Base-by-base conservation (phyloP, 2,329 filamentous ascomycete species). In the Arachnopeziza araneosa region DNA sequence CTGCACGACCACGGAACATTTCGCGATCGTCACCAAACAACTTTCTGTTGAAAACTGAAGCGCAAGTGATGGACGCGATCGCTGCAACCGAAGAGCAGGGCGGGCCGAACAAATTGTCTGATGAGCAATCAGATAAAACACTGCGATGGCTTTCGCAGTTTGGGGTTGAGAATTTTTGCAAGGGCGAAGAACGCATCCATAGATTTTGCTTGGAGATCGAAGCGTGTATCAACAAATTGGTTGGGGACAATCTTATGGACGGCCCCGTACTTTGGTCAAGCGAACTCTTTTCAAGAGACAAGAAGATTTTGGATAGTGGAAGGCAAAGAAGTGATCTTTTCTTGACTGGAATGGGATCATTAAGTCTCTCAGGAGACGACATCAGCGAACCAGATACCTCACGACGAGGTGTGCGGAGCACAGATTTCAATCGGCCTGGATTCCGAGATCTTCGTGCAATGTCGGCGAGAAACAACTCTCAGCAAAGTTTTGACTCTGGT, bases 101-200 rank as follows among this genome's bases (percentile, higher is more conserved):
- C 14, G 93, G 95, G 0, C 91, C 91, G 0, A 96, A 96, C 73
- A 99, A 99, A 74, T 81, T 99, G 14, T 93, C 91, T n/a, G 93
- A 98, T 71, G 91, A 96, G 58, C 95, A 98, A 73, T 88, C 93
- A 0, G 91, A 96, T 56, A 86, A 92, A 66, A 96, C 92, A 0
- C 78, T 83, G 22, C 84, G 86, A 59, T 99, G 93, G 91, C 79
- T 98, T 57, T 85, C 89, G 54, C 85, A 89, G 66, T 88, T 87
- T 64, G 86, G 86, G 17, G 88, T 98, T 32, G 91, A 96, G 72
- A 96, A 96, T 70, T 93, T 98, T 67, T 99, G 95, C 75, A 88
- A 87, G 67, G 95, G 93, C 6, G 95, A 99, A 72, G 95, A 99
- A 75, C 81, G 95, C 55, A 93, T 99, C 44, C 95, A 98, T 72